A percentile compares a stretch with the other conserved stretches of the same genome.
Conservation (phyloP, 2,329 filamentous ascomycete species). For the Aspergillus fumigatiaffinis region DNA sequence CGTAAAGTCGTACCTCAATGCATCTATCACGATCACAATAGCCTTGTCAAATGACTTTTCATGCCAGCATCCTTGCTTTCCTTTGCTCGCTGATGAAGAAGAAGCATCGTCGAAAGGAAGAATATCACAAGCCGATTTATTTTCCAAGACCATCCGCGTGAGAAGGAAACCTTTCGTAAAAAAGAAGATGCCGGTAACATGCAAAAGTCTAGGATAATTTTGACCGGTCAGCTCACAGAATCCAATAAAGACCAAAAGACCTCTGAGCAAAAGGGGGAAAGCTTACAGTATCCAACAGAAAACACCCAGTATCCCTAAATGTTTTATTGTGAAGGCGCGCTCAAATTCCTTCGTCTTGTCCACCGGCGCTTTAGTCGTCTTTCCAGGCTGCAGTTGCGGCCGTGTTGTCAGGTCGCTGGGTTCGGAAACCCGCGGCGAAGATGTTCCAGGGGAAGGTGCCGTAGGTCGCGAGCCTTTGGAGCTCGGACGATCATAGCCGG, state of each 20-base stretch:
- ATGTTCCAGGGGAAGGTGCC: slow-evolving; percentile 1
- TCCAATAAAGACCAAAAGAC: neutral
- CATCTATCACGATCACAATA: slow-evolving; percentile 86
- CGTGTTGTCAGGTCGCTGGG: slow-evolving; percentile 8
- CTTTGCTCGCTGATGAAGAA: slow-evolving; percentile 17
- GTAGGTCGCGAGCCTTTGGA: slow-evolving; percentile 5
- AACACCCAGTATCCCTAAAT: slow-evolving; percentile 35
- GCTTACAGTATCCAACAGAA: slow-evolving; percentile 41
- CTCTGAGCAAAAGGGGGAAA: neutral
- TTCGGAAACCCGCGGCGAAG: slow-evolving; percentile 8
- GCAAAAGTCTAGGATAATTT: slow-evolving; percentile 56
- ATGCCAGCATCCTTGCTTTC: slow-evolving; percentile 82
- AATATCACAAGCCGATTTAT: slow-evolving; percentile 65
- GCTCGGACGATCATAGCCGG: slow-evolving; percentile 3
- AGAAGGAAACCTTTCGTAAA: slow-evolving; percentile 95
- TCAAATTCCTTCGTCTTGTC: slow-evolving; percentile 28
- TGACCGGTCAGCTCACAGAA: neutral
- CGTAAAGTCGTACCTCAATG: slow-evolving; percentile 93
- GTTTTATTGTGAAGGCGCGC: slow-evolving; percentile 36
- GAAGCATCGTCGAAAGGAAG: slow-evolving; percentile 58
- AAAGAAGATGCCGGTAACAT: slow-evolving; percentile 77
- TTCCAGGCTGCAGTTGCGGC: slow-evolving; percentile 13
- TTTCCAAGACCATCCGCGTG: slow-evolving; percentile 74
- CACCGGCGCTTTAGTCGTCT: slow-evolving; percentile 25
- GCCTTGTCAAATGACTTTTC: slow-evolving; percentile 90